Evolutionary conservation across 306 rosid species (phyloP), one percentile per base, ranked within the genome.

Genomic region (Trichosanthes truncata): DNA sequence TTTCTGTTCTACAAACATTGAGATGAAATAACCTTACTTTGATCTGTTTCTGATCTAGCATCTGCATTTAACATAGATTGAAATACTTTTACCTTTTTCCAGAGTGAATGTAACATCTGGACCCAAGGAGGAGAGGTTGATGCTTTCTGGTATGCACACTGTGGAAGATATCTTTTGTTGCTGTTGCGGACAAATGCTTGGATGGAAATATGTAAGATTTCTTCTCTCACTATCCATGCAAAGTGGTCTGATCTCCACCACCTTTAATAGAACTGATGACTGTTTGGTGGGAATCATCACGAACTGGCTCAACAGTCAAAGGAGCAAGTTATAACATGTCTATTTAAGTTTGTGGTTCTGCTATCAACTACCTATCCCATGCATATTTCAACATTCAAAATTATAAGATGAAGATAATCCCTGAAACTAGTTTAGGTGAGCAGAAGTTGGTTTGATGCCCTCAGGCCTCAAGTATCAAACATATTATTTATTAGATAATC

Each of bases 121-220:
- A 71, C 84, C 86, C 73, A 85, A 83, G 75, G 91, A 85, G 82
- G 97, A 90, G 71, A 86, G 94, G 81, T 10, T 74, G 65, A 92
- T 94, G 98, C n/a, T 87, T 56, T 90, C 97, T 71, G 97, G 97
- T 68, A 40, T 85, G 86, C 96, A 94, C 81, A 94, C 94, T 1
- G 98, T 92, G 76, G 92, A 92, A 89, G 98, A 94, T 82, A 85
- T 89, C 75, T 88, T 87, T 82, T 92, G 97, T 82, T 91, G 96
- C 89, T 82, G 90, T 85, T 94, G 96, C 55, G 97, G 97, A 74
- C 94, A 92, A 84, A 67, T 88, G 82, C 91, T 94, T 81, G 96
- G 98, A 53, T 94, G 97, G 98, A 94, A 89, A 94, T 94, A 94
- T 89, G 97, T 90, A 84, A 87, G 92, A 52, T 86, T 84, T 85